phyloP scores from a whole-genome alignment of 2,329 filamentous ascomycete genomes.

The Pseudocercospora eumusae region DNA sequence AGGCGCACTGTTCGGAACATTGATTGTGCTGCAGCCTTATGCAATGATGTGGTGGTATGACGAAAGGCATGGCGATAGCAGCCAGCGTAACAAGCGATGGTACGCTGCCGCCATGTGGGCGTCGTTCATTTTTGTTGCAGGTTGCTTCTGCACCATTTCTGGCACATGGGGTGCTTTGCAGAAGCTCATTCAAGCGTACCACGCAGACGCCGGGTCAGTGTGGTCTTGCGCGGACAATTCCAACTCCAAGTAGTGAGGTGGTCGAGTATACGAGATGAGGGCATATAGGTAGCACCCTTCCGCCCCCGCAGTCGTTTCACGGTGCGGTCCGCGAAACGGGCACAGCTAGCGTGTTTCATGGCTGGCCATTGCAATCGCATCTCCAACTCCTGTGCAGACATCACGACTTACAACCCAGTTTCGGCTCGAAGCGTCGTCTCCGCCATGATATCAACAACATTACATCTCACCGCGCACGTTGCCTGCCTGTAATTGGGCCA shows the following conservation, averaged over 20 bases:
- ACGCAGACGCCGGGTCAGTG: background rate
- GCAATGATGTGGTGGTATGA: conserved; percentile 51
- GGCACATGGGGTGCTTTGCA: conserved; percentile 48
- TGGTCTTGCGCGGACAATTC: conserved; percentile 14
- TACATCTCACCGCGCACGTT: background rate
- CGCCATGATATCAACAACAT: conserved; percentile 7
- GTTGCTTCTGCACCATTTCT: conserved; percentile 48
- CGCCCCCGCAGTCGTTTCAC: no score
- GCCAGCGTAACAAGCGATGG: conserved; percentile 26
- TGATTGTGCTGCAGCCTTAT: conserved; percentile 37
- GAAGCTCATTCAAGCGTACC: conserved; percentile 44
- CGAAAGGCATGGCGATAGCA: conserved; percentile 40
- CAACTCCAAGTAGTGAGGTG: background rate
- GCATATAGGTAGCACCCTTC: no score
- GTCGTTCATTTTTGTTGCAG: conserved; percentile 42
- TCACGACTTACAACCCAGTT: background rate
- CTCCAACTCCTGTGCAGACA: background rate
- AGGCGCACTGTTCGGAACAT: conserved; percentile 33
- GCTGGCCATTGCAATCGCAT: no score
- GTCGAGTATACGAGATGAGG: background rate
- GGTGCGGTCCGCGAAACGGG: no score
- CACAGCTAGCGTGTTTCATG: no score
- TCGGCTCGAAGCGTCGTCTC: background rate
- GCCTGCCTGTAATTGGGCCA: background rate
- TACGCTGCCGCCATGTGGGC: conserved; percentile 27